These are phyloP conservation scores for Suillus placidus DNA, from an alignment of 768 basidiomycete species.

Conservation along the genomic window DNA sequence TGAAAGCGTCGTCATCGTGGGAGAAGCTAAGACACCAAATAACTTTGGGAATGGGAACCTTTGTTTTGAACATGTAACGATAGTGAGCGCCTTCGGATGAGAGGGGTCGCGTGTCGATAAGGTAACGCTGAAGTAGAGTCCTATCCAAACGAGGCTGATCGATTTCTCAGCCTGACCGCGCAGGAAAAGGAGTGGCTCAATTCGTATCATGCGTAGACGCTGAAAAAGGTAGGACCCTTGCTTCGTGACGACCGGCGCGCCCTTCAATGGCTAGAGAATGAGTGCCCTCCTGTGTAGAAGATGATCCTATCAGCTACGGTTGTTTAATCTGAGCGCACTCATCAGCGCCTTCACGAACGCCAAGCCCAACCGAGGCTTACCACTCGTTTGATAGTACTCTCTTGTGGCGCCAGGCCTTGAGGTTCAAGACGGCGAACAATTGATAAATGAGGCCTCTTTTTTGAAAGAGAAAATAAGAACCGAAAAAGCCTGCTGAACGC, in stretches of 20 bases:
- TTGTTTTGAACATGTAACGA: slow-evolving; percentile 83
- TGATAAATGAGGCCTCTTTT: too few species aligned
- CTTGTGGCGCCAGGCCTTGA: too few species aligned
- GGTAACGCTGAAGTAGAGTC: slow-evolving; percentile 49
- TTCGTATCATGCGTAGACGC: slow-evolving; percentile 75
- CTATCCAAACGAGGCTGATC: slow-evolving; percentile 85
- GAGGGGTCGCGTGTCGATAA: neutral
- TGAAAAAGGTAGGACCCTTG: slow-evolving; percentile 72
- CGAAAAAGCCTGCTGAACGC: neutral
- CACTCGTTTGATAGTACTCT: too few species aligned
- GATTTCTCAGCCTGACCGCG: slow-evolving; percentile 60
- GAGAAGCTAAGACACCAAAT: slow-evolving; percentile 69
- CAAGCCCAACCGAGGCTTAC: too few species aligned
- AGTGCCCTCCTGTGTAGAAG: slow-evolving; percentile 42
- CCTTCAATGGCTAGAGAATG: slow-evolving; percentile 62
- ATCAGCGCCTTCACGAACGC: neutral
- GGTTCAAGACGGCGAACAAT: too few species aligned
- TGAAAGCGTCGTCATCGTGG: slow-evolving; percentile 85
- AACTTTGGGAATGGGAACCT: slow-evolving; percentile 85
- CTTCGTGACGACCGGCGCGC: slow-evolving; percentile 64
- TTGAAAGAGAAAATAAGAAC: too few species aligned
- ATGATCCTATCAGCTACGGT: neutral
- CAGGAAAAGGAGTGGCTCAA: slow-evolving; percentile 86
- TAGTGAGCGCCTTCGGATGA: slow-evolving; percentile 53
- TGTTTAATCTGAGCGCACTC: neutral